phyloP scores from a whole-genome alignment of 202 grass and related monocot species.

The Elaeis oleifera region DNA sequence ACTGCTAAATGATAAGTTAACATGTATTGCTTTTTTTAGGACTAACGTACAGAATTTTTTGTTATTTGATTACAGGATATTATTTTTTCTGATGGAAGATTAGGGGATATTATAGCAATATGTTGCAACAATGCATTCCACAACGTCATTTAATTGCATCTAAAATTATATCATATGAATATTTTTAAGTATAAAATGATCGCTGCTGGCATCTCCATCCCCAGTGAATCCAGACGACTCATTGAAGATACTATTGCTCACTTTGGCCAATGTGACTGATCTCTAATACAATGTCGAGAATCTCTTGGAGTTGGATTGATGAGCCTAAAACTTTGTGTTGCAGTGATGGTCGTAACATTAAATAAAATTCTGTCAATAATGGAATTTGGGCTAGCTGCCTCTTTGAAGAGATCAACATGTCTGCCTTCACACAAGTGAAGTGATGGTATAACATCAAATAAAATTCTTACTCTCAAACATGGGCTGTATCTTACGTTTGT shows the following conservation, averaged over 20 bases:
- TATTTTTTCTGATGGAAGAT: too few species aligned
- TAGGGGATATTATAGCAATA: too few species aligned
- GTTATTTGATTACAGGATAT: too few species aligned
- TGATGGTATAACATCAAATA: conserved; percentile 36
- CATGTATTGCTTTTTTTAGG: too few species aligned
- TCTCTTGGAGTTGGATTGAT: neutral
- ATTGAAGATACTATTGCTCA: neutral
- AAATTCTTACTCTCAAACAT: neutral
- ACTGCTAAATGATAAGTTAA: too few species aligned
- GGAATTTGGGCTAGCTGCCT: conserved; percentile 57
- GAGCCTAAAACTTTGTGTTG: neutral
- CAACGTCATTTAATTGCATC: too few species aligned
- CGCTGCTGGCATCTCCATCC: neutral
- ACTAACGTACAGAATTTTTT: too few species aligned
- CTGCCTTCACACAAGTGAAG: conserved; percentile 40
- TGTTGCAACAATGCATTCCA: too few species aligned
- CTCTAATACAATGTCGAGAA: neutral
- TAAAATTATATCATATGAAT: too few species aligned
- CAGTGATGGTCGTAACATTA: conserved; percentile 19
- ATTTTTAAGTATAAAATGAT: neutral
- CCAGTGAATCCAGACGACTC: neutral
- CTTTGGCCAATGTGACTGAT: conserved; percentile 1
- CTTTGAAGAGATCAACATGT: conserved; percentile 57
- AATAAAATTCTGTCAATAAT: conserved; percentile 29
- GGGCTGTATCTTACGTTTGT: neutral